Conservation (phyloP, 495 filamentous ascomycete genomes). For the Ramalina intermedia region DNA sequence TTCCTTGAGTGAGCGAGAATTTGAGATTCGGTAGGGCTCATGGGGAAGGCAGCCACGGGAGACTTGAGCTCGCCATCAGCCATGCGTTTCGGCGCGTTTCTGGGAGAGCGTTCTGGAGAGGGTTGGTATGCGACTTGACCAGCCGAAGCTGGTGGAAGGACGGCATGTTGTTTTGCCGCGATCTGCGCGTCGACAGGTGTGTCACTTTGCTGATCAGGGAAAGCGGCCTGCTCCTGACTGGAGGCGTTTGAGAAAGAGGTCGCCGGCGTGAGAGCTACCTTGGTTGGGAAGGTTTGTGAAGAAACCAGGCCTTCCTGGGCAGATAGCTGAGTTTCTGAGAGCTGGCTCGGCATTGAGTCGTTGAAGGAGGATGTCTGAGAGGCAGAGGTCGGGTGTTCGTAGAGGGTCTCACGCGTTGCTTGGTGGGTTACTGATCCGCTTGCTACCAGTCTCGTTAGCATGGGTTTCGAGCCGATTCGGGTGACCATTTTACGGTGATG, state of each 20-base stretch:
- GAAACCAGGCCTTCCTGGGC: background rate
- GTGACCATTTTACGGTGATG: too few species aligned
- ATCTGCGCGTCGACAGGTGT: background rate
- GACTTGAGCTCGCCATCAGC: constrained; percentile 50
- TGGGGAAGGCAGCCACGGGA: constrained; percentile 23
- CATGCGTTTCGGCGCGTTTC: constrained; percentile 41
- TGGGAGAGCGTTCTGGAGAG: background rate
- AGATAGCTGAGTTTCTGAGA: background rate
- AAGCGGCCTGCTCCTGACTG: constrained; percentile 7
- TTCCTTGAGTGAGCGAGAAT: constrained; percentile 47
- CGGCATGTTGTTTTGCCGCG: background rate
- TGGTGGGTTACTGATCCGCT: too few species aligned
- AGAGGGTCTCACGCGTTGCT: background rate
- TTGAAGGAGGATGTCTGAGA: constrained; percentile 10
- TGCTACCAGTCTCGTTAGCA: too few species aligned
- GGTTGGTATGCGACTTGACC: background rate
- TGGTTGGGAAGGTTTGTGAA: background rate
- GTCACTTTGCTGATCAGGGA: background rate
- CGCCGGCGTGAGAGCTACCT: constrained; percentile 7
- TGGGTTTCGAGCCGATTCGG: too few species aligned
- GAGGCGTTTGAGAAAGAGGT: constrained; percentile 12
- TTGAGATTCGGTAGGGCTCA: constrained; percentile 18
- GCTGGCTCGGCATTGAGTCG: constrained; percentile 3
- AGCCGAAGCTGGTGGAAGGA: background rate
- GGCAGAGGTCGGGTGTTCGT: background rate